A percentile compares a stretch with the other conserved stretches of the same genome.
These are phyloP conservation scores for Alternaria novae-zelandiae DNA, from an alignment of 2,329 filamentous ascomycete species.

Conservation along the genomic window DNA sequence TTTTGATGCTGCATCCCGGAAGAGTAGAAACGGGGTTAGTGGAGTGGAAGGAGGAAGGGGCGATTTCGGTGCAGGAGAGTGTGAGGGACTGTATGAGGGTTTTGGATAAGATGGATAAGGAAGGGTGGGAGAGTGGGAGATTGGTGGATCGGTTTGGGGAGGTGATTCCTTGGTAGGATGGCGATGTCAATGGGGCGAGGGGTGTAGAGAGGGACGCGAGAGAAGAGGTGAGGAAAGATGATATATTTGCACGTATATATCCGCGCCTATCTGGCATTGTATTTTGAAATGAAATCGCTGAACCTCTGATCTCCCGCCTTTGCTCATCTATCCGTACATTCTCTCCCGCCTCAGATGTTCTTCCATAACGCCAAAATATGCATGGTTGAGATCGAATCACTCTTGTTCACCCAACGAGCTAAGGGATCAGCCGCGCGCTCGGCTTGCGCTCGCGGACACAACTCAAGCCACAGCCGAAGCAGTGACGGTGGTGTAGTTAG, in stretches of 20 bases:
- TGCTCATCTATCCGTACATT: neutral
- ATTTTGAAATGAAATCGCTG: neutral
- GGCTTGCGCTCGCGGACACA: neutral
- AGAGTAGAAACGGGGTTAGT: slow-evolving; percentile 55
- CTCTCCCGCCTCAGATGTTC: neutral
- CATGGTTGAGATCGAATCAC: neutral
- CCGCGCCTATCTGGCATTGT: neutral
- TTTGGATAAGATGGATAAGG: slow-evolving; percentile 40
- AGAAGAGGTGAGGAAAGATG: neutral
- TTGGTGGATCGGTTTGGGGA: slow-evolving; percentile 55
- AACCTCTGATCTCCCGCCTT: neutral
- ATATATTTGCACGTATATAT: neutral
- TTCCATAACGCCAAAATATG: neutral
- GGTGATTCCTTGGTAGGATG: slow-evolving; percentile 50
- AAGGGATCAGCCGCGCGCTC: neutral
- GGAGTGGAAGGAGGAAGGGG: slow-evolving; percentile 53
- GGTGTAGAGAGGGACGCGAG: neutral
- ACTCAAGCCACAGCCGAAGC: neutral
- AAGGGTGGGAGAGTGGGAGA: slow-evolving; percentile 42
- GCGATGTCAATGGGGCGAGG: neutral
- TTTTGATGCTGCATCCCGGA: slow-evolving; percentile 54
- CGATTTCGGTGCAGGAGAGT: slow-evolving; percentile 52
- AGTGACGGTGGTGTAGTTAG: neutral
- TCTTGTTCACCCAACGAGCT: neutral
- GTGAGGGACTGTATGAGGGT: slow-evolving; percentile 47